A percentile compares a stretch with the other conserved stretches of the same genome.
phyloP scores from a whole-genome alignment of 306 rosid species.

The Ormosia semicastrata region DNA sequence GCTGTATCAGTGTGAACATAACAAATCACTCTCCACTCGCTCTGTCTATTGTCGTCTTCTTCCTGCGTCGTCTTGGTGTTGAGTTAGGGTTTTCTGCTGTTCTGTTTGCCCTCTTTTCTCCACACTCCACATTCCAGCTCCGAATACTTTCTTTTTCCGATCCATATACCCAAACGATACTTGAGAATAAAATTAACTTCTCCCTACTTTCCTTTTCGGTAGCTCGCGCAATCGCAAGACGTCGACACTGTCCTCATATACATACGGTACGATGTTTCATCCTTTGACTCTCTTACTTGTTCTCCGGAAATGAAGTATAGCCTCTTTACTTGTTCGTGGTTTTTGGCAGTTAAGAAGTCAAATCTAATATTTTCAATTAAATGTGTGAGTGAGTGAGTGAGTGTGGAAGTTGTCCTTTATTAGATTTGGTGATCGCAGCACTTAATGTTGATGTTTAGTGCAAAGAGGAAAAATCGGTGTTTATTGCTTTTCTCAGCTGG shows the following conservation, averaged over 20 bases:
- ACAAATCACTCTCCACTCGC: conserved; percentile 4
- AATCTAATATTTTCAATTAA: background rate
- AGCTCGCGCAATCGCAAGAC: background rate
- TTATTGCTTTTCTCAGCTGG: background rate
- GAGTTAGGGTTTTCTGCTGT: background rate
- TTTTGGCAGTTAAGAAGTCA: background rate
- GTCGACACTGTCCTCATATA: background rate
- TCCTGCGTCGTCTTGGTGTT: background rate
- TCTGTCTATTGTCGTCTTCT: background rate
- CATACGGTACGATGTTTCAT: background rate
- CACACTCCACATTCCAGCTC: background rate
- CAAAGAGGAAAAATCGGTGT: background rate
- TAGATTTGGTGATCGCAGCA: background rate
- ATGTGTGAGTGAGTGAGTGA: background rate
- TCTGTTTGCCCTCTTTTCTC: background rate
- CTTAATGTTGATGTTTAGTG: background rate
- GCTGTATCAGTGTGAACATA: conserved; percentile 1
- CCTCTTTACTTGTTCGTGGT: background rate
- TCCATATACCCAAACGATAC: background rate
- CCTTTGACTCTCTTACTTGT: background rate
- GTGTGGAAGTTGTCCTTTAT: background rate
- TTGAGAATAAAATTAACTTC: background rate
- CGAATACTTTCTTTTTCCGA: background rate
- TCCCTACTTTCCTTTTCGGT: background rate
- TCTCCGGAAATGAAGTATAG: background rate